Evolutionary conservation across 1,139 yeast species (phyloP), one percentile per base, ranked within the genome.

Genomic region (Geotrichum phurueaensis): DNA sequence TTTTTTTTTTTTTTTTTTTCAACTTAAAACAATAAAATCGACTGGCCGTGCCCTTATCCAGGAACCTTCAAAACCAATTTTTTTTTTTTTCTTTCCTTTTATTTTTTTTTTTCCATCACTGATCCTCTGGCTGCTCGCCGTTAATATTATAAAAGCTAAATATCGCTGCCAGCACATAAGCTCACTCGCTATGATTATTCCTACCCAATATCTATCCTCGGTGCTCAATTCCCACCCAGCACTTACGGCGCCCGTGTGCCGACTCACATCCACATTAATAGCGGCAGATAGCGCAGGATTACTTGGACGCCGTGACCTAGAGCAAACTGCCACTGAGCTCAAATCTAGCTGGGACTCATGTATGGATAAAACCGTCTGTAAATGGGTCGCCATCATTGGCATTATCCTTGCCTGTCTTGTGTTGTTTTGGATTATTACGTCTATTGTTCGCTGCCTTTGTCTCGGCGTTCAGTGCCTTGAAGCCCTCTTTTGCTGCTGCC

Each of bases 381-480:
- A 88, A 70, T 82, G 87, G 64, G 82, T 86, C 22, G 92, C 89
- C 10, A 88, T 89, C 56, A 87, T 87, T n/a, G 85, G 87, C 5
- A 86, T 88, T 1, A 83, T 79, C 0, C 68, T 89, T 13, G 94
- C 84, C 0, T 77, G 71, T 7, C 54, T 71, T 13, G 25, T 71
- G 9, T 69, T 67, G 0, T 27, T 79, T 12, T 78, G 82, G 79
- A 57, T 79, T 1, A 54, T 79, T 5, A 74, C 78, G 25, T 75
- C 75, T 1, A 54, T 80, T 6, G 61, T 78, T 45, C 72, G 80
- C 49, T 78, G 81, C 63, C 60, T 74, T 54, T 76, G 77, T 63
- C 72, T 69, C 53, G 83, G 82, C 50, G 75, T 73, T 25, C 69
- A 71, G 4, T 76, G 79, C 15, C 66, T 76, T 15, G 74, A 71